phyloP scores from a whole-genome alignment of 805 yeast genomes.

The Lachancea sp. region DNA sequence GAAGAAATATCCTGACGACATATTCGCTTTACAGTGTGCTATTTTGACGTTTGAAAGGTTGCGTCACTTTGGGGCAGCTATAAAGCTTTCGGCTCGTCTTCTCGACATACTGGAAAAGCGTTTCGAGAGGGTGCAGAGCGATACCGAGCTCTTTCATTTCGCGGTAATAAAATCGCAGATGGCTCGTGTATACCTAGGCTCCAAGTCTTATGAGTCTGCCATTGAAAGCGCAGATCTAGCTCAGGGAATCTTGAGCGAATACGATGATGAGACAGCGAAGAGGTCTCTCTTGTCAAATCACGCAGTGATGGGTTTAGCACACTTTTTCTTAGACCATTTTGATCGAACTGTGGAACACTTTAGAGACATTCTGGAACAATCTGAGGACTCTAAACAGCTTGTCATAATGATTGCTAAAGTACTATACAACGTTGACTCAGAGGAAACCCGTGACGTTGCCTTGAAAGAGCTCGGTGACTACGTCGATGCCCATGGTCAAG shows the following conservation, averaged over 20 bases:
- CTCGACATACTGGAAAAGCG: conserved; percentile 45
- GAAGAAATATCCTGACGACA: conserved; percentile 54
- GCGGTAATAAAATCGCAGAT: conserved; percentile 60
- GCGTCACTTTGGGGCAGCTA: conserved; percentile 52
- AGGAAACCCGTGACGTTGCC: conserved; percentile 78
- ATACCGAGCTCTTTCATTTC: conserved; percentile 41
- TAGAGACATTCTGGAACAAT: conserved; percentile 49
- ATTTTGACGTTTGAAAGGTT: conserved; percentile 61
- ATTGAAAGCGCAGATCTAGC: conserved; percentile 55
- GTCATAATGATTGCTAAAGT: conserved; percentile 73
- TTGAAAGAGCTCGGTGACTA: conserved; percentile 69
- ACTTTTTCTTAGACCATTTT: conserved; percentile 57
- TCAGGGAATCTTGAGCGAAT: conserved; percentile 42
- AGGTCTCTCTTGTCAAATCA: conserved; percentile 47
- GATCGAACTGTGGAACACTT: conserved; percentile 64
- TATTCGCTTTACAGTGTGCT: conserved; percentile 49
- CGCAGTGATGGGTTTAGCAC: conserved; percentile 64
- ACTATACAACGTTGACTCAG: conserved; percentile 64
- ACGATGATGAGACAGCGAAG: conserved; percentile 30
- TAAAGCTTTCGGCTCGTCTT: conserved; percentile 40
- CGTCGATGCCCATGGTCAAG: conserved; percentile 58
- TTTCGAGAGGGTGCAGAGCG: conserved; percentile 52
- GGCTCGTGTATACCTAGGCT: conserved; percentile 66
- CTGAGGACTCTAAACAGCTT: conserved; percentile 57
- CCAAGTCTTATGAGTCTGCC: conserved; percentile 48